These are phyloP conservation scores for Cordyceps fumosorosea DNA, from an alignment of 2,329 filamentous ascomycete species.

Conservation along the genomic window DNA sequence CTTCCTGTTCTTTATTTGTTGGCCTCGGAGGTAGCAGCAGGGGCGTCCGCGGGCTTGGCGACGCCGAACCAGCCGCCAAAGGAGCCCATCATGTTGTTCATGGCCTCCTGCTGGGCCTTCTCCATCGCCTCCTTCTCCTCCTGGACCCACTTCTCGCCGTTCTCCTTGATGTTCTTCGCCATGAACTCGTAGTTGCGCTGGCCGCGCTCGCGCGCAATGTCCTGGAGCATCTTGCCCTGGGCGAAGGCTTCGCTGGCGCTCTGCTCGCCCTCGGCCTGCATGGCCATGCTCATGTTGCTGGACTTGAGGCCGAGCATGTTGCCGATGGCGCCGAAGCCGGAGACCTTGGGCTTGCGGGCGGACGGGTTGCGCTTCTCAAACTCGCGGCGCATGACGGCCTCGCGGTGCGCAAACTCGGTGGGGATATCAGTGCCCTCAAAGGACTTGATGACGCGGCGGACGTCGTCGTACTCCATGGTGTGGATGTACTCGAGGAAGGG, in stretches of 20 bases:
- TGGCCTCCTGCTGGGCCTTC: slow-evolving; percentile 81
- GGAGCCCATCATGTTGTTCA: slow-evolving; percentile 84
- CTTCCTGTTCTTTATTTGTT: slow-evolving; percentile 6
- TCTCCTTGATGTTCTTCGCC: slow-evolving; percentile 85
- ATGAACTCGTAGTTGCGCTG: slow-evolving; percentile 84
- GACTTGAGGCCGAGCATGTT: slow-evolving; percentile 73
- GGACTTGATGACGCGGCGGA: slow-evolving; percentile 77
- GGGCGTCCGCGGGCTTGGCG: slow-evolving; percentile 17
- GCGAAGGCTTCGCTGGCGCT: slow-evolving; percentile 70
- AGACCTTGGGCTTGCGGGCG: slow-evolving; percentile 54
- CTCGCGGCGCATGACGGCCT: slow-evolving; percentile 76
- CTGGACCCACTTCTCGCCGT: slow-evolving; percentile 92
- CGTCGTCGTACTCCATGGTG: slow-evolving; percentile 85
- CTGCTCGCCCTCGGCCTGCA: slow-evolving; percentile 58
- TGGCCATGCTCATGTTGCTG: slow-evolving; percentile 50
- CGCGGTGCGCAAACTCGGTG: slow-evolving; percentile 79
- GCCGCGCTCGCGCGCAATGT: slow-evolving; percentile 86
- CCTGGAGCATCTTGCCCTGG: slow-evolving; percentile 95
- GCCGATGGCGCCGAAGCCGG: slow-evolving; percentile 62
- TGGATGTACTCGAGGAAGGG: slow-evolving; percentile 97
- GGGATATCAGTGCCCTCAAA: slow-evolving; percentile 89
- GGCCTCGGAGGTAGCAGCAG: neutral
- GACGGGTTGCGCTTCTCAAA: slow-evolving; percentile 67
- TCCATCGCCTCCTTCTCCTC: slow-evolving; percentile 87
- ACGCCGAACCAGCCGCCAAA: slow-evolving; percentile 37